Evolutionary conservation across 139 green algal species (phyloP), one percentile per base, ranked within the genome.

Genomic region (Chlorella sp.): DNA sequence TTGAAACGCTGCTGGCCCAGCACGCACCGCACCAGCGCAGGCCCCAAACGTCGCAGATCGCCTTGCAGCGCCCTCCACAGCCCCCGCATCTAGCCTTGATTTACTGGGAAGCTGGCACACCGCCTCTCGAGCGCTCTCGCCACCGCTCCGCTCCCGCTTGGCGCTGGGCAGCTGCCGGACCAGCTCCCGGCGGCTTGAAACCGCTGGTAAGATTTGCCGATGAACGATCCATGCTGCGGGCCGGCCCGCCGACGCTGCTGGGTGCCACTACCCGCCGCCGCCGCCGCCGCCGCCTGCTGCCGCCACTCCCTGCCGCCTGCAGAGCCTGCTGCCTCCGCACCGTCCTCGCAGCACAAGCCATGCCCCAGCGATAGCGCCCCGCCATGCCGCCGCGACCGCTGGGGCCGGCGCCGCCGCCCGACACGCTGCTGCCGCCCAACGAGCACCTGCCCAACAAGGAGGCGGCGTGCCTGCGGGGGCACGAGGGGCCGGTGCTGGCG

Each of bases 401-500:
- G 16, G 84, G 84, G 12, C 84, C 84, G n/a, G 74, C 69, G 9
- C 74, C 84, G 30, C 55, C 69, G 21, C 78, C 84, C 4, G 84
- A 76, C 32, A 36, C 76, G 16, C 39, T 67, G 60, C 69, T 80
- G 69, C 76, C 78, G 21, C 78, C 84, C 28, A 76, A 74, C n/a
- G 83, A 88, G 56, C 63, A 74, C 25, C 76, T 88, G 55, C 78
- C 83, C 44, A 65, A 20, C 64, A 70, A 12, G 1, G 76, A 83
- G 64, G 32, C 63, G 12, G 62, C 38, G 15, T 75, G 62, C 16
- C 80, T 98, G 9, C 88, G 82, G 60, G 95, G 93, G 0, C 96
- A 98, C 79, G 93, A 97, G 23, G 96, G 96, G 1, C 85, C 96
- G 0, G 95, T 98, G 28, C 86, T 98, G 32, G 92, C 93, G 7